Evolutionary conservation across 768 basidiomycete species (phyloP), one percentile per base, ranked within the genome.

Genomic region (Russula brevipes): DNA sequence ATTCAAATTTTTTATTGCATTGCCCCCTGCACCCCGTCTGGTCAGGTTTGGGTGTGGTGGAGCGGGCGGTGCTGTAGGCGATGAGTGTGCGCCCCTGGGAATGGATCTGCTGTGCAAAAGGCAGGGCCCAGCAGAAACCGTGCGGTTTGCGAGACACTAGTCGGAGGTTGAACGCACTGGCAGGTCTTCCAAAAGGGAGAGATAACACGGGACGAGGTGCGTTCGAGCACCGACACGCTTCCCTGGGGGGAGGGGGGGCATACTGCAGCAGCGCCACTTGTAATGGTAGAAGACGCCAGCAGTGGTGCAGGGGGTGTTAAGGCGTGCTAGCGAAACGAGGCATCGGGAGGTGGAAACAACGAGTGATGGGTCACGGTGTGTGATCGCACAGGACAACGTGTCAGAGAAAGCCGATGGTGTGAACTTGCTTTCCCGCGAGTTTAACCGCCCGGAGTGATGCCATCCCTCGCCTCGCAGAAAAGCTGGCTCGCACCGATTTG

Each of bases 331-430:
- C 36, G 44, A 62, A 45, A 57, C 55, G 63, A 64, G 63, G 58
- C 53, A 38, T 39, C 42, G 58, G 61, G 41, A 60, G 33, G 47
- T 24, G 30, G 31, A 35, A 47, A 47, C 36, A 54, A 39, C 57
- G 63, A 64, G 58, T 59, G 52, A 64, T 64, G 24, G 24, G 24
- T 24, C 24, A 24, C 24, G 24, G 56, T 63, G 63, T 59, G 63
- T 56, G 63, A 64, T 60, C 63, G 54, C n/a, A 60, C 45, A 55
- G 46, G 47, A 47, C 46, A 64, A 60, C 62, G 63, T 60, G 63
- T 54, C 62, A 4, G 12, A 36, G 19, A 35, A 39, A 59, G 57
- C 50, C 38, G 63, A 64, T 64, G 59, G 55, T 24, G 24, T 24
- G 24, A 59, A 60, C 33, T 44, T 30, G 47, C 31, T 39, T 30